Percentiles rank a stretch among this genome's conserved stretches.
phyloP scores from a whole-genome alignment of 176 grass and related monocot species.

The Neostapfia colusana region DNA sequence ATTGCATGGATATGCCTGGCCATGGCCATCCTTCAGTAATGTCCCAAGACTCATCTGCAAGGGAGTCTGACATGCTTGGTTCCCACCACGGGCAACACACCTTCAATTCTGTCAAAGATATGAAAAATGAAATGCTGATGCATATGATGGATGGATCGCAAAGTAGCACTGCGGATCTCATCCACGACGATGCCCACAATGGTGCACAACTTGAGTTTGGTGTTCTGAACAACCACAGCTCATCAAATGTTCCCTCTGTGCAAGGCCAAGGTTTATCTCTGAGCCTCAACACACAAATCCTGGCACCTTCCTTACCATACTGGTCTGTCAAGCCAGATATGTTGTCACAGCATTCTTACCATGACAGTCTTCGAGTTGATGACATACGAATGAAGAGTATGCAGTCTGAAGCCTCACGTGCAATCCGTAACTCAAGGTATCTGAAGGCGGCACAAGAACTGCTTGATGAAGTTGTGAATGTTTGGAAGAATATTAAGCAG shows the following conservation, averaged over 20 bases:
- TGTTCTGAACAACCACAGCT: constrained; percentile 57
- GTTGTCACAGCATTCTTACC: constrained; percentile 53
- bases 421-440: constrained; percentile 75
- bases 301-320: constrained; percentile 68
- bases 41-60: constrained; percentile 50
- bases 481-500: constrained; percentile 75
- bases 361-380: constrained; percentile 54
- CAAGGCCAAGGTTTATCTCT: constrained; percentile 77
- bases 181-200: constrained; percentile 52
- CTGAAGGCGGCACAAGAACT: constrained; percentile 84
- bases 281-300: constrained; percentile 78
- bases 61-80: constrained; percentile 61
- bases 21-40: constrained; percentile 41
- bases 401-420: constrained; percentile 55
- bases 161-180: constrained; percentile 33
- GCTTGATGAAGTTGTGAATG: constrained; percentile 89
- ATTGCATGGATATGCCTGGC: constrained; percentile 54
- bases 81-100: constrained; percentile 47
- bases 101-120: constrained; percentile 47
- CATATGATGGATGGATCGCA: constrained; percentile 55
- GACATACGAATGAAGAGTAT: constrained; percentile 53
- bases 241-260: constrained; percentile 46
- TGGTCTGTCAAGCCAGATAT: constrained; percentile 66
- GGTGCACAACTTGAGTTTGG: constrained; percentile 62
- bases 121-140: constrained; percentile 63